Conservation (phyloP, 2,329 filamentous ascomycete species). For the Sporothrix mexicana region DNA sequence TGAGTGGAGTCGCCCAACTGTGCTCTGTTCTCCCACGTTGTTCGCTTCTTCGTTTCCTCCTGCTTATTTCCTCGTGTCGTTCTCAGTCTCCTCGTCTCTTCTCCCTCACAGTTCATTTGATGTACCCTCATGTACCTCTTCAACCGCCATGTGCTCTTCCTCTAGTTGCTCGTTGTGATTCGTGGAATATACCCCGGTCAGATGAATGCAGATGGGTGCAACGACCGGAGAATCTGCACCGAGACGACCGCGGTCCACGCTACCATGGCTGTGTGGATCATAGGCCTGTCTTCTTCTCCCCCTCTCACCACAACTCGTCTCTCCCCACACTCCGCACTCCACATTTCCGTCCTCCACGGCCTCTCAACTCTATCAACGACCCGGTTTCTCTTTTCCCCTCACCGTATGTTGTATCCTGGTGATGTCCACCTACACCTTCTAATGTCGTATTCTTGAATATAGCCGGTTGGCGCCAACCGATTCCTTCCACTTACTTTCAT, state of each 20-base stretch:
- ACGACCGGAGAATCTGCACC: not conserved
- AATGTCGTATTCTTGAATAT: slow-evolving; percentile 17
- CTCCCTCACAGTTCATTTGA: not conserved
- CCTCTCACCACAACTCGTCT: not conserved
- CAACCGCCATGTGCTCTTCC: not conserved
- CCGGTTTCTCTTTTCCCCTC: not conserved
- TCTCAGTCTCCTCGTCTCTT: not conserved
- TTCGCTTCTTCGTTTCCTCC: not conserved
- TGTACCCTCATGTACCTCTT: slow-evolving; percentile 15
- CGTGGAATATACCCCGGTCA: not conserved
- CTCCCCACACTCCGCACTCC: slow-evolving; percentile 12
- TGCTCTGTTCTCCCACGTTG: not conserved
- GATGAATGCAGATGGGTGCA: not conserved
- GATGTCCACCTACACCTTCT: not conserved
- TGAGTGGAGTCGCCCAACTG: not conserved
- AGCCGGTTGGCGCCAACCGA: slow-evolving; percentile 12
- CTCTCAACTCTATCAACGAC: not conserved
- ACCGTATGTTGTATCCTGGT: not conserved
- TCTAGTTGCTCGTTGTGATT: not conserved
- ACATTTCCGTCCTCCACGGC: not conserved
- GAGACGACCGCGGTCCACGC: not conserved
- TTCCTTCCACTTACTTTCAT: not conserved
- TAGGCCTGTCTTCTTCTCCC: not conserved
- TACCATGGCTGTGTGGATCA: not conserved
- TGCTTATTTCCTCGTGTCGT: not conserved